Percentiles rank a stretch among this genome's conserved stretches.
These are phyloP conservation scores for Sclerotinia minor DNA, from an alignment of 2,329 filamentous ascomycete species.

Conservation along the genomic window DNA sequence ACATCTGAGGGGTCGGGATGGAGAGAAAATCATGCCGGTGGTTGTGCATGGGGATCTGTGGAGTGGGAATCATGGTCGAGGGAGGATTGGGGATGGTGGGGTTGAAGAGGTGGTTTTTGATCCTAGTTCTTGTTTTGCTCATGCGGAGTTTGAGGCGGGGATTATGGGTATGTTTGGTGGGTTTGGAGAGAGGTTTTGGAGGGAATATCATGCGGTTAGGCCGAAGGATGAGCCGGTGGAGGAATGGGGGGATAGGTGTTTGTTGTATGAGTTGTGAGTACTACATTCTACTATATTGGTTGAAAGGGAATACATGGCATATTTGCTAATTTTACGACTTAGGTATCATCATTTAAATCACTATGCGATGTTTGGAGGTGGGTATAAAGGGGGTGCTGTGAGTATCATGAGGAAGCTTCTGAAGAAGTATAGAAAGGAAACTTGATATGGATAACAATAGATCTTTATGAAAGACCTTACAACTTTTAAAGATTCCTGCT, in stretches of 20 bases:
- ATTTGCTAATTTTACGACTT: conserved; percentile 22
- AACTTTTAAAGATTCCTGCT: no score
- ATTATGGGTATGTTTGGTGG: conserved; percentile 98
- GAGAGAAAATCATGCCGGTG: conserved; percentile 67
- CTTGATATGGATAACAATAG: background rate
- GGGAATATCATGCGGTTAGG: conserved; percentile 73
- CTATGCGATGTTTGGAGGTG: conserved; percentile 67
- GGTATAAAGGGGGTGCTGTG: conserved; percentile 74
- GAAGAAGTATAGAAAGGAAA: conserved; percentile 62
- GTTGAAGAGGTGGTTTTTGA: conserved; percentile 80
- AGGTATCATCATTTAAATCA: conserved; percentile 93
- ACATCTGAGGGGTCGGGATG: conserved; percentile 55
- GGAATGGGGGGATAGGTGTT: conserved; percentile 83
- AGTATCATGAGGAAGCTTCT: conserved; percentile 75
- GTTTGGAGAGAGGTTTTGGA: conserved; percentile 69
- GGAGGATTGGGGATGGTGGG: conserved; percentile 56
- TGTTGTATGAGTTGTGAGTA: conserved; percentile 78
- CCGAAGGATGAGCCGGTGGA: conserved; percentile 76
- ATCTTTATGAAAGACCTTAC: no score
- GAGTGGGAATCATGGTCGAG: conserved; percentile 77
- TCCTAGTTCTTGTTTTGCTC: conserved; percentile 77
- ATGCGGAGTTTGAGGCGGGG: conserved; percentile 86
- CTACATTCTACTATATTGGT: background rate
- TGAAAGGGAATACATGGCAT: background rate
- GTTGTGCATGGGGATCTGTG: conserved; percentile 92